Base-by-base conservation (phyloP, 768 basidiomycete genomes). In the Phallus indusiatus region DNA sequence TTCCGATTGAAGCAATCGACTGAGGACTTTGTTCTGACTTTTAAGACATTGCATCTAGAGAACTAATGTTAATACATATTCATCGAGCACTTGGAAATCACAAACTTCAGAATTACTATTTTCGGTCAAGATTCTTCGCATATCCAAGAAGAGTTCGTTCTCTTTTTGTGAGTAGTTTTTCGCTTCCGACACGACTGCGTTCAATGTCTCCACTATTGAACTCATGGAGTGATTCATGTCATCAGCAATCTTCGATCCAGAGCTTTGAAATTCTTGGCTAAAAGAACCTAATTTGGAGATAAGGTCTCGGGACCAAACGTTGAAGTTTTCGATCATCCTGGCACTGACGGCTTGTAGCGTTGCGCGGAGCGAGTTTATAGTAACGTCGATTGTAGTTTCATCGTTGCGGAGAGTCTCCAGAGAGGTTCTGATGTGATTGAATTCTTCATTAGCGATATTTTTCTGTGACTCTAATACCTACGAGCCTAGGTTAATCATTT, bases 1-100 rank as follows among this genome's bases (percentile, higher is more conserved):
- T 69, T 95, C 90, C 16, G 78, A 70, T 61, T 82, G 80, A 12
- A 94, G 73, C 63, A 90, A 72, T 47, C 75, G 75, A 7, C 72
- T 70, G 47, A 96, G 75, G 9, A 77, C 71, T 28, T 76, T 74
- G 66, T 94, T 95, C 69, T 94, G 90, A 55, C 79, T 74, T 63
- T 79, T 79, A 20, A 94, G 75, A 21, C 81, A 81, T 5, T 70
- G 67, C 47, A 88, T 78, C 73, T 72, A 21, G 1, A 33, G 17
- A 20, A n/a, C 20, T 7, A 48, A 46, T 18, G n/a, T 28, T 36
- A 47, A 50, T n/a, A 20, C 16, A 20, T 16, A 18, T n/a, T 8
- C 16, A 28, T 17, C n/a, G n/a, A 55, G 37, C 11, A 35, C 49
- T 20, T 54, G 24, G 42, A 49, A 48, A 54, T 50, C 42, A 8